phyloP scores from a whole-genome alignment of 768 basidiomycete species.

The Dioszegia crocea region DNA sequence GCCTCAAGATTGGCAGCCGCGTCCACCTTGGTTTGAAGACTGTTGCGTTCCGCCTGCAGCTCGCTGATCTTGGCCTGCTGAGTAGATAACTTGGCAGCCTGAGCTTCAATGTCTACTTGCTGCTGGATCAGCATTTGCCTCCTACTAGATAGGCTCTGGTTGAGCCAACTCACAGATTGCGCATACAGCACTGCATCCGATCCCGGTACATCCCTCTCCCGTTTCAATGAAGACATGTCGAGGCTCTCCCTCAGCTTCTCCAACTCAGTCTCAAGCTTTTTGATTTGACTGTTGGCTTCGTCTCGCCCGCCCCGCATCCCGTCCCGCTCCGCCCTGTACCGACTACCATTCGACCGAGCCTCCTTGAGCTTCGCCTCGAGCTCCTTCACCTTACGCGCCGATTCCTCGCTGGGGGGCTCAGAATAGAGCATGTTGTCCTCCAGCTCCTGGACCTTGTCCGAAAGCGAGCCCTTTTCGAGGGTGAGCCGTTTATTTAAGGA shows the following conservation, averaged over 20 bases:
- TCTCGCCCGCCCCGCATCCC: not conserved
- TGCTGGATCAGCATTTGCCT: not conserved
- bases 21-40: not conserved
- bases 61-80: not conserved
- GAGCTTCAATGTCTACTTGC: not conserved
- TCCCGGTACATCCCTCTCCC: too few relatives aligned
- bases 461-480: too few relatives aligned
- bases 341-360: not conserved
- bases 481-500: too few relatives aligned
- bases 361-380: not conserved
- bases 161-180: too few relatives aligned
- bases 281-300: not conserved
- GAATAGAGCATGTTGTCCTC: too few relatives aligned
- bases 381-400: not conserved
- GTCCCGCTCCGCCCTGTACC: not conserved
- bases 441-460: too few relatives aligned
- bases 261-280: not conserved
- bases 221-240: too few relatives aligned
- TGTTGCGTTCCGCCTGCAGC: not conserved
- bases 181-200: too few relatives aligned
- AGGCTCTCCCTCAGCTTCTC: not conserved
- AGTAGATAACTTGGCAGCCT: not conserved
- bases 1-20: not conserved
- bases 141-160: too few relatives aligned
- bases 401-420: too few relatives aligned